Conservation (phyloP, 2,329 filamentous ascomycete genomes). For the Alternaria tenuissima region DNA sequence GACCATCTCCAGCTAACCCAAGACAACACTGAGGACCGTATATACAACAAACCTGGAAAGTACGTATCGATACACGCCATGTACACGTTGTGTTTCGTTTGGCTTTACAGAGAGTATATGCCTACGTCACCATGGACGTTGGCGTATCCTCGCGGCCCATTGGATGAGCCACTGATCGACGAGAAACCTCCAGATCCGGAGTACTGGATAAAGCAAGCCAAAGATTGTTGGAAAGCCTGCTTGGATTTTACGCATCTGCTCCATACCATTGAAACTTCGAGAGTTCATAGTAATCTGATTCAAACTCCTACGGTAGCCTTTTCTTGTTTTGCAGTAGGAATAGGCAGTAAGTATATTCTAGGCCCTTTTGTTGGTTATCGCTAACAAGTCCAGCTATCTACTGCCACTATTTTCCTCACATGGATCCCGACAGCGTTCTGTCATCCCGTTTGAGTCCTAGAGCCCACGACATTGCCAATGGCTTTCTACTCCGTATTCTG, state of each 20-base stretch:
- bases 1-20: conserved; percentile 65
- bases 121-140: conserved; percentile 69
- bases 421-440: conserved; percentile 69
- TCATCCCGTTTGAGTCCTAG: conserved; percentile 22
- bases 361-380: neutral
- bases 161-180: conserved; percentile 59
- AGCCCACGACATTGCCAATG: conserved; percentile 28
- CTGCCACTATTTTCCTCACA: conserved; percentile 71
- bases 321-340: conserved; percentile 71
- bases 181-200: conserved; percentile 25
- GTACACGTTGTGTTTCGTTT: conserved; percentile 70
- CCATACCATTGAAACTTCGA: conserved; percentile 51
- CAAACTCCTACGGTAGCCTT: conserved; percentile 74
- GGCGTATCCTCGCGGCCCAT: conserved; percentile 62
- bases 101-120: conserved; percentile 73
- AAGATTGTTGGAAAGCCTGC: conserved; percentile 69
- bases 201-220: conserved; percentile 71
- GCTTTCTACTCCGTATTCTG: conserved; percentile 23
- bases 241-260: conserved; percentile 71
- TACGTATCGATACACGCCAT: conserved; percentile 74
- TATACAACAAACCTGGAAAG: conserved; percentile 68
- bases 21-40: conserved; percentile 71
- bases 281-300: conserved; percentile 67
- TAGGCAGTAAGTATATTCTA: conserved; percentile 56
- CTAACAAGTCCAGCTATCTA: conserved; percentile 62